Base-by-base conservation (phyloP, 169 alveolate genomes). In the Babesia bovis region DNA sequence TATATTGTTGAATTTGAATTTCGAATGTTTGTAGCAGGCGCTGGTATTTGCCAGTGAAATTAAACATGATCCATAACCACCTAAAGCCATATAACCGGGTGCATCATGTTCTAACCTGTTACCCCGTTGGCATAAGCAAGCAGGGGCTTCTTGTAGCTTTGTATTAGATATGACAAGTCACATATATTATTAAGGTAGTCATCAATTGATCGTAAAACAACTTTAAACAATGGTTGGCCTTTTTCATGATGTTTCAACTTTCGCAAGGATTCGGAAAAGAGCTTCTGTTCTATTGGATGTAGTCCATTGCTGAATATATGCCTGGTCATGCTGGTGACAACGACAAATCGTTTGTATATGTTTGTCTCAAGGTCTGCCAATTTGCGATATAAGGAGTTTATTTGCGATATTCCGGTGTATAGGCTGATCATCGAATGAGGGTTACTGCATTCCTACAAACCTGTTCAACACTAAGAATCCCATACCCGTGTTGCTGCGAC, bases 111-210 rank as follows among this genome's bases (percentile, higher is more conserved):
- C 53, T 38, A 30, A 78, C 87, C 87, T 72, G 67, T 78, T 53
- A 47, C 61, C 3, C 93, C 93, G 59, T 88, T 88, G 28, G 90
- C 87, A 42, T 88, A 88, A 2, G 79, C 66, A 19, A 88, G 44
- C 33, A 88, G 65, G 19, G 93, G 93, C 49, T 88, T 88, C 66
- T 69, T 74, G 70, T 70, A 88, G 15, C 89, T 84, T 36, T 66
- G 75, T 30, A 81, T 84, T 26, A 84, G 33, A 53, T 88, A 82
- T 35, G 87, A 56, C 41, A 88, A 65, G 21, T 84, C 90, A 51
- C 72, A 82, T 19, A 84, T 53, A 49, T 88, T 88, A 53, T 41
- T 44, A 55, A 88, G 49, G 28, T 78, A 78, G 60, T 68, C 82
- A 26, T 67, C 66, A 10, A 51, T 35, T 36, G 86, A 60, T 44